phyloP scores from a whole-genome alignment of 768 basidiomycete species.

The Dictyophora rubrovolvata region DNA sequence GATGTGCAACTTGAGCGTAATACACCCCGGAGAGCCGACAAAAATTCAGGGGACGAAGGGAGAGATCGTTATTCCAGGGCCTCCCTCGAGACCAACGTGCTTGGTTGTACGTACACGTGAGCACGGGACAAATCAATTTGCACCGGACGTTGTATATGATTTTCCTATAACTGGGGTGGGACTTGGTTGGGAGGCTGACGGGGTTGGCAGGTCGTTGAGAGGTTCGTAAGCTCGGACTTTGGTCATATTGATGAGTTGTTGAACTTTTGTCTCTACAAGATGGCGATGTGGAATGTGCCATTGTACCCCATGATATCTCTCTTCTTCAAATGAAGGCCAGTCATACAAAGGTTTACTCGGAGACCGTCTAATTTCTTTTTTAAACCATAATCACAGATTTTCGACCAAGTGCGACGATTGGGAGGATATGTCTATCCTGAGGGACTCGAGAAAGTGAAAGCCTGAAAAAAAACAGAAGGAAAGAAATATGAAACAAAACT shows the following conservation, averaged over 20 bases:
- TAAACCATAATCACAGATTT: neutral
- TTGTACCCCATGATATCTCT: slow-evolving; percentile 2
- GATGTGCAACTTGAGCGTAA: neutral
- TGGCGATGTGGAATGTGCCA: slow-evolving; percentile 1
- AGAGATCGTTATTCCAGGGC: slow-evolving; percentile 3
- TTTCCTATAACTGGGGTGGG: slow-evolving; percentile 11
- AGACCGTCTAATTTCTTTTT: neutral
- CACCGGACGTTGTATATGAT: neutral
- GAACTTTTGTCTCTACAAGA: neutral
- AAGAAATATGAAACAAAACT: neutral
- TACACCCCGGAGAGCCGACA: neutral
- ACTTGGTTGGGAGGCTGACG: slow-evolving; percentile 15
- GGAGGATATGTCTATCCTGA: slow-evolving; percentile 11
- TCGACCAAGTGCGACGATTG: slow-evolving; percentile 5
- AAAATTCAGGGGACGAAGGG: slow-evolving; percentile 1
- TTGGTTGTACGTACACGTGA: slow-evolving; percentile 2
- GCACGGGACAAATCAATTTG: neutral
- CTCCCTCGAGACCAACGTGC: slow-evolving; percentile 1
- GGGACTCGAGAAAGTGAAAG: slow-evolving; percentile 7
- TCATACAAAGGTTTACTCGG: neutral
- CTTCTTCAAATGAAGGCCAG: slow-evolving; percentile 3
- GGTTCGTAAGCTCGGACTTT: neutral
- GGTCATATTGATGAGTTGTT: neutral
- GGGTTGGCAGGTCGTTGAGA: slow-evolving; percentile 10
- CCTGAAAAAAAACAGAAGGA: too few species aligned